Evolutionary conservation across 768 basidiomycete genomes (phyloP), one percentile per base, ranked within the genome.

Genomic region (Lactarius hatsudake): DNA sequence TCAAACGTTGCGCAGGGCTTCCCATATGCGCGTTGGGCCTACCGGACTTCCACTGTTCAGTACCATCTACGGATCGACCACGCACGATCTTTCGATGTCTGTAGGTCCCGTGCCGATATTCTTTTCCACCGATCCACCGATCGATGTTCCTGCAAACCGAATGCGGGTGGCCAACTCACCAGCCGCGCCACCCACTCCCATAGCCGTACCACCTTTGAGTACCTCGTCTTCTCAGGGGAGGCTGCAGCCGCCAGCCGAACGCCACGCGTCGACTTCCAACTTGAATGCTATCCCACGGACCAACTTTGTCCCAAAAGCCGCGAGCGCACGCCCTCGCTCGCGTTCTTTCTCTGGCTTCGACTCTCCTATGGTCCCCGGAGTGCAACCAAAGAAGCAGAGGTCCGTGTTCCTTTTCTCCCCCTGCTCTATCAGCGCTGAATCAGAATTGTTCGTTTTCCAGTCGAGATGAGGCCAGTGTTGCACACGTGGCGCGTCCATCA

Each of bases 321-420:
- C 81, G 8, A 79, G 79, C 3, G 71, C 78, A 10, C 78, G 91
- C 7, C 84, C 83, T 17, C 77, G 84, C 6, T 92, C 91, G 5
- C 75, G 90, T 59, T 91, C 89, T 26, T 93, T 93, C 73, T 92
- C 90, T 10, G 88, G 85, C 3, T 88, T 91, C 75, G 83, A 85
- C 60, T 78, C 81, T 5, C 71, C 75, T 5, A 71, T 63, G 7
- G 62, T 74, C 4, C 78, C 81, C 18, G 66, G 62, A 13, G 45
- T 65, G 43, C 66, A 65, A 40, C 62, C 65, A 5, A 58, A 68
- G 28, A 23, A 63, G n/a, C 55, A 48, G 54, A 73, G 71, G 76
- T 75, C 55, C 66, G 74, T 65, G n/a, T 28, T 12, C 0, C 23
- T 23, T 30, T 34, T 12, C n/a, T n/a, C 26, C 18, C 13, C 40